phyloP scores from a whole-genome alignment of 345 rosid species.

The Cochlearia excelsa region DNA sequence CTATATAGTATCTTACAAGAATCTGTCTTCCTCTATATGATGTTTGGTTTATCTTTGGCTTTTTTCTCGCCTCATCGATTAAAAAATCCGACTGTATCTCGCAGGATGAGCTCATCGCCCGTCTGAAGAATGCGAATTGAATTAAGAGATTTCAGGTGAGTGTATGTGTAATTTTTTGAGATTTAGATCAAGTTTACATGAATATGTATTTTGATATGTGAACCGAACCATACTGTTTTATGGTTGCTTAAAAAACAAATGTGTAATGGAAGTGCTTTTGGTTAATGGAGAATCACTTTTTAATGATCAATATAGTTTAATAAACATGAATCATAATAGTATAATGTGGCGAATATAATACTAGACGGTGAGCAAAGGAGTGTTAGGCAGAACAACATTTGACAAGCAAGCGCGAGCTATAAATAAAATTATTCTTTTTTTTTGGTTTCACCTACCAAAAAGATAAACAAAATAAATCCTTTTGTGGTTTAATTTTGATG shows the following conservation, averaged over 20 bases:
- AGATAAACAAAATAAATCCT: not conserved
- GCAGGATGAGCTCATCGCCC: slow-evolving; percentile 88
- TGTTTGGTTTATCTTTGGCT: slow-evolving; percentile 1
- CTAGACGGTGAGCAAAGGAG: not conserved
- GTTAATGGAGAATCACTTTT: not conserved
- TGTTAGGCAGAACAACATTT: slow-evolving; percentile 7
- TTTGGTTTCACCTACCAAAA: not conserved
- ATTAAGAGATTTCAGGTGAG: slow-evolving; percentile 14
- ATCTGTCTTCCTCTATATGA: slow-evolving; percentile 11
- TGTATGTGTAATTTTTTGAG: slow-evolving; percentile 16
- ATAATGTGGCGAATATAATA: not conserved
- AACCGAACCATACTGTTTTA: too few relatives aligned
- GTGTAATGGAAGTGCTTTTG: slow-evolving; percentile 5
- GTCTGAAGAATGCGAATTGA: slow-evolving; percentile 56
- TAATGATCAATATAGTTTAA: not conserved
- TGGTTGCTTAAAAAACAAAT: too few relatives aligned
- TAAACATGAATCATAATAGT: not conserved
- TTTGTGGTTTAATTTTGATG: not conserved
- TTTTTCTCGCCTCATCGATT: not conserved
- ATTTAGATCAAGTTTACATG: too few relatives aligned
- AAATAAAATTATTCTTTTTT: too few relatives aligned
- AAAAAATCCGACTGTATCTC: not conserved
- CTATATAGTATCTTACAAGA: not conserved
- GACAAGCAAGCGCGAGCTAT: slow-evolving; percentile 9
- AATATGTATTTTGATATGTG: too few relatives aligned